Base-by-base conservation (phyloP, 495 filamentous ascomycete species). In the Mytilinidion resinicola region DNA sequence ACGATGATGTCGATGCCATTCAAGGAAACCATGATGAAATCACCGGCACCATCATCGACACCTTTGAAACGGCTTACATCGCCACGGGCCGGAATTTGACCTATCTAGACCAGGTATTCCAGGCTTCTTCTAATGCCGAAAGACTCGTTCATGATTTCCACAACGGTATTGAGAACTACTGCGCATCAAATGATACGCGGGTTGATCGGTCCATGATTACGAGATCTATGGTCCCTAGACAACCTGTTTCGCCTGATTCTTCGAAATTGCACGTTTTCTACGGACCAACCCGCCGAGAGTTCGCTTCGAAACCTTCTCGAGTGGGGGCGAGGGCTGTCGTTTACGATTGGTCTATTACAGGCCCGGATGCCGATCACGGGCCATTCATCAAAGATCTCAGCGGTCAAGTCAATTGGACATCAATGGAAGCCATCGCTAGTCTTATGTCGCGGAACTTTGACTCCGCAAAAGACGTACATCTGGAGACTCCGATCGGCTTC, bases 81-180 rank as follows among this genome's bases (percentile, higher is more conserved):
- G 46, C 19, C 14, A 37, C 21, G 10, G 61, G 58, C 25, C 50
- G 54, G 38, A 65, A 65, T 34, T 1, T 65, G 6, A 37, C 58
- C 14, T 61, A 58, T 44, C 59, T 65, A 1, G 25, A 59, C 4
- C 17, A 38, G 10, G 33, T 61, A 6, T 57, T 59, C 44, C 19
- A 21, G 5, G 42, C 19, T 12, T 21, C 35, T 12, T 55, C 53
- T 1, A 36, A 43, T 14, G 21, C 53, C 9, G 62, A 61, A 36
- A 44, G 36, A 11, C 53, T 65, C 9, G 51, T 65, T 8, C 62
- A 65, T 46, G 62, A 65, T 19, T 65, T 61, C 37, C 58, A 65
- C 25, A 25, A 7, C 1, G 50, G 17, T 41, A 53, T 53, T 53
- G 33, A 37, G 33, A 11, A 25, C 9, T n/a, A 20, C 9, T 9